These are phyloP conservation scores for Magnolia kwangsiensis DNA, from an alignment of 164 flowering plant genomes.

Conservation along the genomic window DNA sequence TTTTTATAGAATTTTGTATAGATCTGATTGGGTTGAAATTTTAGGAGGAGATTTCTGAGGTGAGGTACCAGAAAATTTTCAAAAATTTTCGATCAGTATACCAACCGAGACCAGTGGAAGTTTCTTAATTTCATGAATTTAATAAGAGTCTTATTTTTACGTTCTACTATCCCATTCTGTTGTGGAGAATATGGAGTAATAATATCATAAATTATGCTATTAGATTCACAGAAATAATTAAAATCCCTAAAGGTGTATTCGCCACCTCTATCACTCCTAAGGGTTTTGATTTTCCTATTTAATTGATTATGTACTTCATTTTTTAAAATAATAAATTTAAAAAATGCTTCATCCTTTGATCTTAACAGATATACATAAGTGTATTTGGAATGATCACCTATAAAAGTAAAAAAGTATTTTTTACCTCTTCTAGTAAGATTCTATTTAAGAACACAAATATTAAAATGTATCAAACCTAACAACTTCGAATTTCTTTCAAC, in stretches of 20 bases:
- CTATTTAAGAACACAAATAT: neutral
- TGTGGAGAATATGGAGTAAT: neutral
- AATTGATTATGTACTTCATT: neutral
- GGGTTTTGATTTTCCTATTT: neutral
- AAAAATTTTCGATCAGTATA: too few species aligned
- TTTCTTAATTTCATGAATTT: too few species aligned
- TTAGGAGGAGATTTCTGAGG: too few species aligned
- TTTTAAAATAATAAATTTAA: neutral
- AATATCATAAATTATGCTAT: neutral
- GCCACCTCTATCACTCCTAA: neutral
- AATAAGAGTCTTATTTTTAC: neutral
- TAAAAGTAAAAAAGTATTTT: neutral
- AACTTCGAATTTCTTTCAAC: neutral
- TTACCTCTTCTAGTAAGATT: neutral
- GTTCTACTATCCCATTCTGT: neutral
- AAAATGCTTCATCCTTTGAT: neutral
- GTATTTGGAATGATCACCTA: neutral
- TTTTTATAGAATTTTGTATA: too few species aligned
- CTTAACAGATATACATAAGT: neutral
- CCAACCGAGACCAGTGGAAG: too few species aligned
- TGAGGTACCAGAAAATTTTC: too few species aligned
- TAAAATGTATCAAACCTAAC: neutral
- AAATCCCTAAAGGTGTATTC: neutral
- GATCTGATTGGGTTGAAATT: too few species aligned
- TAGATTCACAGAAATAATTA: neutral